Base-by-base conservation (phyloP, 306 rosid genomes). In the Myrica gale region DNA sequence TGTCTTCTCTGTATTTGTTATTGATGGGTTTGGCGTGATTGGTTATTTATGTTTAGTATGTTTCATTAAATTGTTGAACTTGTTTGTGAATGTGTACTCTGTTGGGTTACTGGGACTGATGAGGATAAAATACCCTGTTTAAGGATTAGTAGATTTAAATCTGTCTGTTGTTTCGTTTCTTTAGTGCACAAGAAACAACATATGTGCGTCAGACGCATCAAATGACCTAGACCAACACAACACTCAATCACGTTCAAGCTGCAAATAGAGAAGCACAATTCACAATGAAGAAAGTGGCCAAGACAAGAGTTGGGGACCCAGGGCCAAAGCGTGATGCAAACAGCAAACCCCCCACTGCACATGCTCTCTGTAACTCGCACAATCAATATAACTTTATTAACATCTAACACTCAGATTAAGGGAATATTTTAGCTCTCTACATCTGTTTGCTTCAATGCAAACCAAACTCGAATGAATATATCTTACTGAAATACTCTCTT, bases 301-400 rank as follows among this genome's bases (percentile, higher is more conserved):
- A 58, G 66, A 55, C 68, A 32, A 32, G 37, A 32, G 3, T 32
- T 56, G 57, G 76, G 81, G 79, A 80, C 73, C 82, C 78, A 69
- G 58, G 65, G 76, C 52, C 52, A 61, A 73, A 81, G 71, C 79
- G 72, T 68, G 55, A 74, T 78, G 52, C 65, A 72, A 83, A 77
- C 87, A 83, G 41, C 84, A 81, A 76, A 19, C 53, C 87, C 82
- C n/a, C 89, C 84, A 89, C 76, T 52, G 87, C 93, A 89, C 97
- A 89, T 89, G 97, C 58, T 66, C 79, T 78, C 68, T 81, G 89
- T 84, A 90, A 66, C 53, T 11, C 66, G 23, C 58, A 52, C 85
- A 54, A 41, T 75, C 74, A 81, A 46, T 80, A 74, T 20, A 80
- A 74, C 71, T 83, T 84, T 69, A 81, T 82, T 81, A 51, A 51